Evolutionary conservation across 345 rosid genomes (phyloP).

Genomic region (Acer campestre): DNA sequence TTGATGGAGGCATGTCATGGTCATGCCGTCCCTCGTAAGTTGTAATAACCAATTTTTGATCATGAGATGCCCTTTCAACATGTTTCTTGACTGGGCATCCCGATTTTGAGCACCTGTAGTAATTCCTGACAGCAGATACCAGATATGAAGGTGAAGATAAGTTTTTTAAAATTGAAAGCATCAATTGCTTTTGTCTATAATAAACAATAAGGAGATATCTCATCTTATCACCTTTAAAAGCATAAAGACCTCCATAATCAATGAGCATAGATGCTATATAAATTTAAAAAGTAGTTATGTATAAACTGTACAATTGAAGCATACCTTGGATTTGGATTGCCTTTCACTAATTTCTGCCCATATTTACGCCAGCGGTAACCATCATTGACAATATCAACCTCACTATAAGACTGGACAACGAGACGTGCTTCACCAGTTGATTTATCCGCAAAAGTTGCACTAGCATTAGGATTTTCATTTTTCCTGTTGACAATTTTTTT

Average conservation of each 20-base stretch:
- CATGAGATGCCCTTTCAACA: constrained; percentile 77
- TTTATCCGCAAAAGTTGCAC: constrained; percentile 48
- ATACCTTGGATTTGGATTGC: constrained; percentile 95
- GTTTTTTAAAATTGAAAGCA: background rate
- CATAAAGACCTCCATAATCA: background rate
- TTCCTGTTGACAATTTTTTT: constrained; percentile 56
- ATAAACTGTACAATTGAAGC: constrained; percentile 6
- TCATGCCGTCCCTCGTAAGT: constrained; percentile 91
- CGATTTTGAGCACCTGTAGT: constrained; percentile 90
- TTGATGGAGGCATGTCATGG: constrained; percentile 79
- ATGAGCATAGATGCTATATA: background rate
- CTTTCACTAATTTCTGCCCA: constrained; percentile 96
- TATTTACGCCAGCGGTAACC: constrained; percentile 99
- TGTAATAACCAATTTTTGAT: constrained; percentile 66
- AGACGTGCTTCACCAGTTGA: constrained; percentile 51
- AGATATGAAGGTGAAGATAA: background rate
- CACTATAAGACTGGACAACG: constrained; percentile 61
- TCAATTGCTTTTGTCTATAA: constrained; percentile 1
- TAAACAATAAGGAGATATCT: constrained; percentile 1
- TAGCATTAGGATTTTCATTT: constrained; percentile 46
- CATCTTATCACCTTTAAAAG: background rate
- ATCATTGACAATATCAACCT: constrained; percentile 78
- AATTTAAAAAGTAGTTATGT: background rate
- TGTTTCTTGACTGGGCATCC: constrained; percentile 95
- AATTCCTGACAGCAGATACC: constrained; percentile 57